These are phyloP conservation scores for Apiotrichum siamense DNA, from an alignment of 1,284 basidiomycete genomes.

Conservation along the genomic window DNA sequence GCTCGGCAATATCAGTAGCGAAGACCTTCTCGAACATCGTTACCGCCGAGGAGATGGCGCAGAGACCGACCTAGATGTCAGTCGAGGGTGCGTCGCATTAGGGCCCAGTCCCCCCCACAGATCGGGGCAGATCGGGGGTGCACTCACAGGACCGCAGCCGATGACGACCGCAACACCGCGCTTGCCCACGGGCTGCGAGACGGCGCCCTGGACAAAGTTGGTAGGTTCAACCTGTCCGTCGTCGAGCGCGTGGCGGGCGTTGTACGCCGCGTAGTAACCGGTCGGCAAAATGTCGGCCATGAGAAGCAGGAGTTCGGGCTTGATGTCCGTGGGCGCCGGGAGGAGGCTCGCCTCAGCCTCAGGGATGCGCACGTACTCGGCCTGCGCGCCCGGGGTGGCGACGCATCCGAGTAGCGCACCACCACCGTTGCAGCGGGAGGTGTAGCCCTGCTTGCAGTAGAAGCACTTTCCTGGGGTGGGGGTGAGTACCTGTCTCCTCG, in stretches of 20 bases:
- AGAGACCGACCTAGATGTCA: constrained; percentile 31
- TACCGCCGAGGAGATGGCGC: constrained; percentile 46
- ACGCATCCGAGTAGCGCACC: constrained; percentile 48
- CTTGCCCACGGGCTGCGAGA: constrained; percentile 20
- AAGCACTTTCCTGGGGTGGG: constrained; percentile 31
- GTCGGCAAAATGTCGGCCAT: constrained; percentile 50
- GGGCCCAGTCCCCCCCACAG: too few relatives aligned
- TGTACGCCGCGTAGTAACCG: constrained; percentile 47
- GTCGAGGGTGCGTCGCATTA: neutral
- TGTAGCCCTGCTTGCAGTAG: constrained; percentile 68
- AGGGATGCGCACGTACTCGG: constrained; percentile 75
- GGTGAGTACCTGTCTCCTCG: neutral
- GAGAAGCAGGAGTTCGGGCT: constrained; percentile 45
- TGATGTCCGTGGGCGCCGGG: constrained; percentile 39
- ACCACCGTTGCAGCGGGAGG: constrained; percentile 61
- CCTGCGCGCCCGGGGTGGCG: constrained; percentile 70
- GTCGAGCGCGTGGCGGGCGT: constrained; percentile 40
- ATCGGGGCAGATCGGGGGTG: too few relatives aligned
- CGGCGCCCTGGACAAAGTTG: neutral
- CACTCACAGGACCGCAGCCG: constrained; percentile 48
- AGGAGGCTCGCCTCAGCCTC: constrained; percentile 46
- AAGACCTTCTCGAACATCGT: constrained; percentile 42
- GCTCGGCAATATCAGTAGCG: constrained; percentile 32
- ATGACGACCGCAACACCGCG: constrained; percentile 42
- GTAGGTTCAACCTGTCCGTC: constrained; percentile 13